Evolutionary conservation across 495 filamentous ascomycete species (phyloP), one percentile per base, ranked within the genome.

Genomic region (Hypoxylon fragiforme): DNA sequence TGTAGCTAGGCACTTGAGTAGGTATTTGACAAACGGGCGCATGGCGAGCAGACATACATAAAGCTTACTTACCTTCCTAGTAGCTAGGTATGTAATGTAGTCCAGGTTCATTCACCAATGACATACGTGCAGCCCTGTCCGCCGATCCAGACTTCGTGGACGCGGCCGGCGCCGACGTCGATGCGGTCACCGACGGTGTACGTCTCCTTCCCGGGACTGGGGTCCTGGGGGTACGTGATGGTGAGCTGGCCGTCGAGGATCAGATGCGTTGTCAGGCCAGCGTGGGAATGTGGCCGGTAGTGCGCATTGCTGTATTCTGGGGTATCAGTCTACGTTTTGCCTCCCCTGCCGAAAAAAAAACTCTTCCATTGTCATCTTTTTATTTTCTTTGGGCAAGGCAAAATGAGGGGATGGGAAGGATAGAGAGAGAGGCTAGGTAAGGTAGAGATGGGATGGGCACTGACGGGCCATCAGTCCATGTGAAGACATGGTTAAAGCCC

Each of bases 121-220:
- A 92, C 87, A 75, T 90, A 91, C 31, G 88, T 90, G 71, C 90
- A 95, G 0, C 90, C 90, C 45, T 85, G 76, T 1, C 66, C 31
- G 0, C 90, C 89, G 57, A 92, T 84, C 90, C 89, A 94, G 14
- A 94, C 89, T 75, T 94, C 90, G 71, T 94, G 90, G 7, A 82
- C 48, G 35, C 82, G 80, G 0, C 78, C 77, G 1, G 87, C 85
- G 6, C 85, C 86, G 2, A 95, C 88, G 71, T 92, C 89, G n/a
- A 94, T 65, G 47, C 90, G 74, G 11, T 77, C 81, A 0, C 89
- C 90, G 2, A 75, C 75, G 0, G 80, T 78, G 63, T 87, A 89
- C 2, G 84, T 90, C 66, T 82, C 81, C 69, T 85, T 90, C 50
- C 67, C 78, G 0, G 75, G 75, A 20, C 63, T 69, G 34, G 76